Evolutionary conservation across 805 yeast genomes (phyloP), one percentile per base, ranked within the genome.

Genomic region (Starmerella cellae): DNA sequence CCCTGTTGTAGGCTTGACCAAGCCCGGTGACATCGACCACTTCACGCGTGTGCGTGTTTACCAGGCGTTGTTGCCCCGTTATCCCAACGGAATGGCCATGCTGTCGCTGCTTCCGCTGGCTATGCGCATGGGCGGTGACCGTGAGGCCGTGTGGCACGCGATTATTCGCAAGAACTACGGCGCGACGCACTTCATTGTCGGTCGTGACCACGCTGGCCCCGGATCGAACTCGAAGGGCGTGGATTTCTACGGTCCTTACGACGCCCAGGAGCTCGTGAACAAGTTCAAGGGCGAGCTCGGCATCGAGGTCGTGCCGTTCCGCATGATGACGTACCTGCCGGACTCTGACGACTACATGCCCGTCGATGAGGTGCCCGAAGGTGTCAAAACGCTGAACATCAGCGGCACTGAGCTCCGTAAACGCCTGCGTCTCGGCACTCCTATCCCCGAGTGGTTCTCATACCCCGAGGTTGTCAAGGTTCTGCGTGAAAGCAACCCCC

Each of bases 41-140:
- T 95, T 87, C 65, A 87, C 97, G 41, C 79, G 97, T 67, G 96
- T 87, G 44, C 81, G 91, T 56, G 97, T 87, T 13, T 87, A 87
- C 68, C 81, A 82, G 65, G 93, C 88, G 54, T 77, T 87, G 54
- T 74, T 88, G 64, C 82, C 87, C 65, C 80, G 88, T 58, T 87
- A 82, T 65, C 97, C 96, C 40, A 81, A 78, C 50, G 95, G 95
- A 42, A 79, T 87, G 74, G 96, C 96, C 14, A 76, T 82, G 51
- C 68, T 87, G 48, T 79, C 95, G 8, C 67, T 87, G 50, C 70
- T 87, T 55, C 97, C 97, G 11, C 70, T 87, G 58, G 97, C 97
- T 31, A 87, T 87, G 97, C 79, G 97, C 71, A 87, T 87, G 97
- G 96, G 91, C 43, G 97, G 97, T 63, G 96, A 88, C 63, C 77